Base-by-base conservation (phyloP, 352 stramenopile genomes). In the Phytophthora capsici region DNA sequence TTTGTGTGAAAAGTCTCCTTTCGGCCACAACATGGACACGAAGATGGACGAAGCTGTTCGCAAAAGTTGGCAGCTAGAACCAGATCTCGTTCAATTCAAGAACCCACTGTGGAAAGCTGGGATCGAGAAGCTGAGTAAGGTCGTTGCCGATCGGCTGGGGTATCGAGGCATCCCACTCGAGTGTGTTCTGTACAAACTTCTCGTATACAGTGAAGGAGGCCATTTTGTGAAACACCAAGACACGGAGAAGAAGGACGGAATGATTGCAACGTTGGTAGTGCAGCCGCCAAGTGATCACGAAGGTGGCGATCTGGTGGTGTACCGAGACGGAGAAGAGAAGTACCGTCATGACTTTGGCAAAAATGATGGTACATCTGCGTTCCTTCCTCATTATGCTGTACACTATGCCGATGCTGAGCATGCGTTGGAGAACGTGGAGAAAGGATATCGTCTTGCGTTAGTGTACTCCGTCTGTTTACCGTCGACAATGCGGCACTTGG, bases 181-280 rank as follows among this genome's bases (percentile, higher is more conserved):
- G 17, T 67, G 65, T 32, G 22, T 43, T 6, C 40, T 66, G 38
- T 82, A 84, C 74, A 86, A 88, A 66, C 20, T 88, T 41, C 49
- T 86, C 17, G 46, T 86, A 28, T 86, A 85, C 17, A 76, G 71
- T n/a, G n/a, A 65, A 23, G 75, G 64, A 10, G 38, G 38, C 16
- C 76, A 83, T 43, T 88, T 82, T 43, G 30, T 67, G 2, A 69
- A 70, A 16, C 76, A 88, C 55, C 68, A 77, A 37, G 74, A 87
- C 48, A 86, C 71, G 28, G 79, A 88, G 61, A 86, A 86, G 32
- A 49, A 88, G 48, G 60, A 60, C 22, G 74, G 74, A 13, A 84
- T 82, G 79, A 78, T 83, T 34, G 76, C 68, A 4, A 86, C 76
- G 12, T 53, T 88, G 5, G 55, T 84, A 40, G 26, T 88, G 0